A percentile compares a stretch with the other conserved stretches of the same genome.
These are phyloP conservation scores for Lodderomyces pseudojiufengensis DNA, from an alignment of 1,139 yeast species.

Conservation along the genomic window DNA sequence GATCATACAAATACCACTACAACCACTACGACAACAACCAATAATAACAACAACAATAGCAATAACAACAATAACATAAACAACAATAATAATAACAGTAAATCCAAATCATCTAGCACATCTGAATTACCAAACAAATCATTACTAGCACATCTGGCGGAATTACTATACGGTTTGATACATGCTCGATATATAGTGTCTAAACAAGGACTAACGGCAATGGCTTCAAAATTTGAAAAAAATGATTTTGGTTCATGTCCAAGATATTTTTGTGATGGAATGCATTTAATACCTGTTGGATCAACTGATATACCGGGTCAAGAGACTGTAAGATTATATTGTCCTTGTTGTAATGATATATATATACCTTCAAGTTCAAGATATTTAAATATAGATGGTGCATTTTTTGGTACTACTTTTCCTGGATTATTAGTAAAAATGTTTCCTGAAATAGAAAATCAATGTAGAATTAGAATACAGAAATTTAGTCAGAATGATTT, in stretches of 20 bases:
- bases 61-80: constrained; percentile 4
- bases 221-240: constrained; percentile 94
- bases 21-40: constrained; percentile 5
- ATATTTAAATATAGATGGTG: constrained; percentile 88
- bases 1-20: constrained; percentile 20
- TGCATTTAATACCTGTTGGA: constrained; percentile 90
- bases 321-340: constrained; percentile 86
- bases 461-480: constrained; percentile 46
- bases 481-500: constrained; percentile 53
- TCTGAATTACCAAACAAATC: constrained; percentile 65
- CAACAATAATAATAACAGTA: constrained; percentile 2
- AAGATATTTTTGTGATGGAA: constrained; percentile 85
- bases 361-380: constrained; percentile 84
- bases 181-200: constrained; percentile 91
- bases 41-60: constrained; percentile 5
- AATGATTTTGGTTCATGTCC: constrained; percentile 93
- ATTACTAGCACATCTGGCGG: constrained; percentile 84
- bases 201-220: constrained; percentile 83
- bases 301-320: constrained; percentile 86
- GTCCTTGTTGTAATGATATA: constrained; percentile 92
- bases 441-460: constrained; percentile 73
- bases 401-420: constrained; percentile 93
- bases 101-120: constrained; percentile 11
- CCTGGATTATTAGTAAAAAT: constrained; percentile 88
- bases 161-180: constrained; percentile 83